Conservation (phyloP, 208 protist genomes). For the Balamuthia mandrillaris region DNA sequence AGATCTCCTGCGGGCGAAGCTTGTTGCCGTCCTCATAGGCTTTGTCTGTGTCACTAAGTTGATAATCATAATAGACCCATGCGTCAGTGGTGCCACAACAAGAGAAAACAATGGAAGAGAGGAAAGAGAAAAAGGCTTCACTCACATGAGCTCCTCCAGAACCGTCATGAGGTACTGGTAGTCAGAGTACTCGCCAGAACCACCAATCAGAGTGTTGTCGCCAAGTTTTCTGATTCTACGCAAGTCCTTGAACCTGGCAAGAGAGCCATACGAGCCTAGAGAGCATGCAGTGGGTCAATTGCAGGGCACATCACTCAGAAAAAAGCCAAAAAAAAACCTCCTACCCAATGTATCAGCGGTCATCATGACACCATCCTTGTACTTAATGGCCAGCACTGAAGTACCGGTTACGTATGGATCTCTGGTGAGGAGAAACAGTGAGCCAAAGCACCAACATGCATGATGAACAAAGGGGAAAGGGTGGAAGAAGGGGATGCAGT, state of each 20-base stretch:
- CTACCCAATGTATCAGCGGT: constrained; percentile 87
- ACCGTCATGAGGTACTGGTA: constrained; percentile 87
- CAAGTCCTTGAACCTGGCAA: constrained; percentile 90
- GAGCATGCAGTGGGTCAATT: not conserved
- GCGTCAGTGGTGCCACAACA: not conserved
- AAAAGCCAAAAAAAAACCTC: not conserved
- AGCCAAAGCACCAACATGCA: too few relatives aligned
- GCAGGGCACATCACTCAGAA: not conserved
- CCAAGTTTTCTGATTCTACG: constrained; percentile 84
- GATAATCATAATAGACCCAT: not conserved
- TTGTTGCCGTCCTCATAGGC: constrained; percentile 72
- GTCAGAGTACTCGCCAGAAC: constrained; percentile 91
- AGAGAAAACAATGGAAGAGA: not conserved
- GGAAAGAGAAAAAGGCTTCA: not conserved
- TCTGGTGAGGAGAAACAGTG: too few relatives aligned
- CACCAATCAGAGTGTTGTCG: constrained; percentile 82
- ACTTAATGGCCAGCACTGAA: constrained; percentile 94
- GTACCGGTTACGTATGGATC: constrained; percentile 91
- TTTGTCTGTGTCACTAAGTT: constrained; percentile 55
- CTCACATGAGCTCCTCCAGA: constrained; percentile 70
- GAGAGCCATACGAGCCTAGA: constrained; percentile 89
- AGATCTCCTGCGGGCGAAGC: constrained; percentile 82
- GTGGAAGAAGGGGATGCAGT: too few relatives aligned
- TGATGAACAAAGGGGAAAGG: too few relatives aligned
- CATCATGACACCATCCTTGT: constrained; percentile 92